Base-by-base conservation (phyloP, 129 eudicot genomes). In the Silybum marianum region DNA sequence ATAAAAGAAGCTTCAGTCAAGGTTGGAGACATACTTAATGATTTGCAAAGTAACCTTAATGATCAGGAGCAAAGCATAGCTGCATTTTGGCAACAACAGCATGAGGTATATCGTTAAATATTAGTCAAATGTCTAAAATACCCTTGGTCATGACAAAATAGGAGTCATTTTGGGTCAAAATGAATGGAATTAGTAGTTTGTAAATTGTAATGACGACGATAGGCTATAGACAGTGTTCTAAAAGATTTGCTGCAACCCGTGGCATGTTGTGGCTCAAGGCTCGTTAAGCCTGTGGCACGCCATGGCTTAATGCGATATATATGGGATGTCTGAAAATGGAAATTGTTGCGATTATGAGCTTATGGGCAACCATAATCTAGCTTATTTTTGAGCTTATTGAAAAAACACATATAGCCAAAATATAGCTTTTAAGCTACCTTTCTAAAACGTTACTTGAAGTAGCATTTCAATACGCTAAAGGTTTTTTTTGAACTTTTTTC, bases 41-140 rank as follows among this genome's bases (percentile, higher is more conserved):
- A 86, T 76, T 80, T 90, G 69, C 89, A 82, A 66, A 80, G 75
- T 72, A 85, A 82, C 72, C 92, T 90, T 26, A 68, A 71, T 51
- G 86, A 74, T 54, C 89, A 86, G 72, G 92, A 88, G 77, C 81
- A 90, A 69, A 88, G 81, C 63, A 36, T 88, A 73, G 74, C 83
- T 60, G 83, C 87, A 38, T 84, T 84, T 88, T 83, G 87, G 81
- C 81, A 82, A 51, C 89, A 86, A 14, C 92, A 88, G 22, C 89
- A 80, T 51, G 90, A 90, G 94, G 94, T 88, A 85, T 71, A 40
- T 73, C 13, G 40, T n/a, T 25, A 28, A 6, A 66, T 40, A 51
- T 48, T 28, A 30, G 77, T 73, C 80, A 73, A 71, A 74, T 66
- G 69, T 81, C 70, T 42, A 40, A 28, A n/a, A 34, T 66, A 67